Conservation (phyloP, 1,139 yeast genomes). For the Taphrina confusa region DNA sequence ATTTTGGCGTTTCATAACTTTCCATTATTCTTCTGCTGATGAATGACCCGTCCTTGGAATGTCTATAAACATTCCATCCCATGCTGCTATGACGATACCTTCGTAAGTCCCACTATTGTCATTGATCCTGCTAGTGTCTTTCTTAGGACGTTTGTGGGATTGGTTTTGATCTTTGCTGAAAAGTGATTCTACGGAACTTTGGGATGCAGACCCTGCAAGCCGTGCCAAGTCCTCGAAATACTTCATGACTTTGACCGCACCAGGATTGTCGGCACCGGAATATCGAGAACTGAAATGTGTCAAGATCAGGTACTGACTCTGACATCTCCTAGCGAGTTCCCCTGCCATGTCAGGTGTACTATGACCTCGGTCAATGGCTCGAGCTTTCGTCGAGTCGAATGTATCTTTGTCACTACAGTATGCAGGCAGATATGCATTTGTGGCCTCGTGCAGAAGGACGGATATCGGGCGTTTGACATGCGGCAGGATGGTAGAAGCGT, state of each 20-base stretch:
- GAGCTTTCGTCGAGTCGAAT: background rate
- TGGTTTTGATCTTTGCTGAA: background rate
- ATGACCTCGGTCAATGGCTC: conserved; percentile 29
- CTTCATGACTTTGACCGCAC: conserved; percentile 19
- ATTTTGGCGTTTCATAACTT: no score
- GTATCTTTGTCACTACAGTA: conserved; percentile 14
- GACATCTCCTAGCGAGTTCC: conserved; percentile 19
- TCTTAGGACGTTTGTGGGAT: background rate
- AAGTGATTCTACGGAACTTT: conserved; percentile 1
- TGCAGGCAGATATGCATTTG: conserved; percentile 33
- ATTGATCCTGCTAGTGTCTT: background rate
- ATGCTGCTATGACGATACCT: conserved; percentile 20
- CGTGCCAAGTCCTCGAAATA: conserved; percentile 22
- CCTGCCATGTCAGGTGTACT: conserved; percentile 35
- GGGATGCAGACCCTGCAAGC: conserved; percentile 19
- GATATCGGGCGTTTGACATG: conserved; percentile 4
- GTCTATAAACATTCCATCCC: conserved; percentile 28
- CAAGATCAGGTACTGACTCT: conserved; percentile 10
- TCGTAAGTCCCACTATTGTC: background rate
- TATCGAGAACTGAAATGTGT: conserved; percentile 33
- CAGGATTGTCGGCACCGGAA: conserved; percentile 18
- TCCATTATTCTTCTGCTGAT: no score
- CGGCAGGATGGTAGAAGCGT: conserved; percentile 14
- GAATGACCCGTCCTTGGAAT: conserved; percentile 20
- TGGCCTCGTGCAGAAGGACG: conserved; percentile 31